Conservation (phyloP, 1,139 yeast species). For the Meyerozyma elateridarum region DNA sequence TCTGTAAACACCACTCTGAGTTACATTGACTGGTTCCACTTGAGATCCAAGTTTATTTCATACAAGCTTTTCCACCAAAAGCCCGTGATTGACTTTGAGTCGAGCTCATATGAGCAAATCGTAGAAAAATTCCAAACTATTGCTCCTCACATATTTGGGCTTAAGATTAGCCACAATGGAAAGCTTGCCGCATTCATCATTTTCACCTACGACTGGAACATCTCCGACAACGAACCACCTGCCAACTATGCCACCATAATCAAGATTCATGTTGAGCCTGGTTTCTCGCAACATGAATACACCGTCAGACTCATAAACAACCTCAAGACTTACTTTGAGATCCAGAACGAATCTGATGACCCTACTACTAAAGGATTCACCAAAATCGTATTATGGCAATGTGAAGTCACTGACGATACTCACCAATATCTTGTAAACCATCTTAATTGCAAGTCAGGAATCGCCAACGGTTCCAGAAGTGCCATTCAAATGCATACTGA, state of each 20-base stretch:
- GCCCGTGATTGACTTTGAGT: slow-evolving; percentile 19
- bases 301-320: slow-evolving; percentile 22
- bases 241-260: slow-evolving; percentile 25
- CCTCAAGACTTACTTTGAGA: slow-evolving; percentile 18
- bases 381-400: slow-evolving; percentile 18
- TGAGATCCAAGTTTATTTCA: slow-evolving; percentile 35
- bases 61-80: slow-evolving; percentile 23
- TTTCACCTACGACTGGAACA: slow-evolving; percentile 39
- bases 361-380: slow-evolving; percentile 15
- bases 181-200: slow-evolving; percentile 26
- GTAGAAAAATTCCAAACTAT: slow-evolving; percentile 12
- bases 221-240: background rate
- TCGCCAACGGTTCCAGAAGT: slow-evolving; percentile 32
- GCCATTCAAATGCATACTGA: slow-evolving; percentile 28
- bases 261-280: slow-evolving; percentile 21
- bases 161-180: slow-evolving; percentile 17
- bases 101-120: slow-evolving; percentile 27
- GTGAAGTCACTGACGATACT: slow-evolving; percentile 15
- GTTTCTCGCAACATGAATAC: slow-evolving; percentile 15
- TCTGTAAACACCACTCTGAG: slow-evolving; percentile 25
- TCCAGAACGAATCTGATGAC: slow-evolving; percentile 19
- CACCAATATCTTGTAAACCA: slow-evolving; percentile 14
- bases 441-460: slow-evolving; percentile 17
- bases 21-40: slow-evolving; percentile 42
- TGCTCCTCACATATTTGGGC: slow-evolving; percentile 18